Evolutionary conservation across 2,329 filamentous ascomycete species (phyloP).

Genomic region (Nigrospora oryzae): DNA sequence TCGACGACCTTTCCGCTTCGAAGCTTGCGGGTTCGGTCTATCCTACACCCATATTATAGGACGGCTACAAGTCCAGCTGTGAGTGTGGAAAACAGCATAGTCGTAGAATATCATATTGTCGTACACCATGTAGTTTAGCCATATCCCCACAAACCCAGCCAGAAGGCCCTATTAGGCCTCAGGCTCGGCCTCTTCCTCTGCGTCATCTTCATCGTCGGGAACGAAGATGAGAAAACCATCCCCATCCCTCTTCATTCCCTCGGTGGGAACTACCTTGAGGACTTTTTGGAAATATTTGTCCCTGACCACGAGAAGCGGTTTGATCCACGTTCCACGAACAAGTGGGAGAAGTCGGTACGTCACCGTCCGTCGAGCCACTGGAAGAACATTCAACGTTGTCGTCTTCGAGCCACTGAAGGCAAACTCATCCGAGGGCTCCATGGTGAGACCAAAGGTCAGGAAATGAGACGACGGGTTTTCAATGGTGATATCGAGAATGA

Average conservation of each 20-base stretch:
- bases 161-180: too few species aligned
- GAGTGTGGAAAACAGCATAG: too few species aligned
- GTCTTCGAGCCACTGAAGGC: conserved; percentile 87
- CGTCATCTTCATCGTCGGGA: conserved; percentile 15
- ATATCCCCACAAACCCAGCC: too few species aligned
- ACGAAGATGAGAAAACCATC: conserved; percentile 58
- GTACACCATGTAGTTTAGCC: too few species aligned
- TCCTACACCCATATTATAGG: too few species aligned
- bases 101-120: too few species aligned
- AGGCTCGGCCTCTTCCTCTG: too few species aligned
- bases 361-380: conserved; percentile 67
- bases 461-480: conserved; percentile 95
- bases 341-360: conserved; percentile 68
- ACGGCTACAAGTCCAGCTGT: too few species aligned
- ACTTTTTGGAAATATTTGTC: conserved; percentile 94
- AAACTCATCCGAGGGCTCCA: conserved; percentile 90
- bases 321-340: conserved; percentile 54
- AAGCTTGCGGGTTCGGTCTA: too few species aligned
- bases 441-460: conserved; percentile 81
- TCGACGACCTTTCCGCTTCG: too few species aligned
- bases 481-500: conserved; percentile 54
- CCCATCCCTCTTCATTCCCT: conserved; percentile 59
- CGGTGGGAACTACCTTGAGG: conserved; percentile 70
- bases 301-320: conserved; percentile 65
- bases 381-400: conserved; percentile 70